phyloP scores from a whole-genome alignment of 2,329 filamentous ascomycete species.

The Arachnomyces sp. region DNA sequence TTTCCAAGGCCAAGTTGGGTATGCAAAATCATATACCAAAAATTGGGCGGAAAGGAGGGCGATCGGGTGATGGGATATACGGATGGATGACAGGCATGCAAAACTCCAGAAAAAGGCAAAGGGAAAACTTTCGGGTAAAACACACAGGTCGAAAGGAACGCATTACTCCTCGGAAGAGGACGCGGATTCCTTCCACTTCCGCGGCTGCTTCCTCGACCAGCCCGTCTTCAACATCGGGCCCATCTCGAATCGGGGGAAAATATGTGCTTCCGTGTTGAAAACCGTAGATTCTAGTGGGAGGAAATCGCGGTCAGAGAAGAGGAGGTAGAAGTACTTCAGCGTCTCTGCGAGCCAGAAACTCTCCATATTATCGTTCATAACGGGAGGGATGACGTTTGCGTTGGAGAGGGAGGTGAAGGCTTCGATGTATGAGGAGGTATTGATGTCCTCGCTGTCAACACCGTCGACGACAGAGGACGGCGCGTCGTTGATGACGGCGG shows the following conservation, averaged over 20 bases:
- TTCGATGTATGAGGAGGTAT: conserved; percentile 22
- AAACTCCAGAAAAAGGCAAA: too few species aligned
- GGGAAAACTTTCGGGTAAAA: too few species aligned
- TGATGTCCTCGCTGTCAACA: conserved; percentile 12
- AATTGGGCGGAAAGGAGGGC: too few species aligned
- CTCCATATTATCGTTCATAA: conserved; percentile 84
- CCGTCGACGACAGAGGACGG: conserved; percentile 7
- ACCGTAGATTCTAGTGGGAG: conserved; percentile 80
- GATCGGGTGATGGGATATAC: too few species aligned
- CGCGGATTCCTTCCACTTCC: background rate
- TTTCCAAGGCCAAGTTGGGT: too few species aligned
- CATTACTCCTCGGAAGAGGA: background rate
- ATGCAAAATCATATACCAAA: too few species aligned
- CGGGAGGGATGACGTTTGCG: conserved; percentile 63
- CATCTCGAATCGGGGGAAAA: conserved; percentile 78
- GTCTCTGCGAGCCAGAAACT: conserved; percentile 99
- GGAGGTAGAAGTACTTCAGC: conserved; percentile 91
- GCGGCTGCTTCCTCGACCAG: conserved; percentile 26
- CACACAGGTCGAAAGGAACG: too few species aligned
- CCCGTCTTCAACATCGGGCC: conserved; percentile 37
- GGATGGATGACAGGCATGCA: too few species aligned
- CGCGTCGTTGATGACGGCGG: conserved; percentile 50
- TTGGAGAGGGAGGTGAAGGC: conserved; percentile 77
- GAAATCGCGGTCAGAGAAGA: conserved; percentile 78
- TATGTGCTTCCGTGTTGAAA: conserved; percentile 92